These are phyloP conservation scores for Phytophthora litchii DNA, from an alignment of 352 stramenopile genomes.

Conservation along the genomic window DNA sequence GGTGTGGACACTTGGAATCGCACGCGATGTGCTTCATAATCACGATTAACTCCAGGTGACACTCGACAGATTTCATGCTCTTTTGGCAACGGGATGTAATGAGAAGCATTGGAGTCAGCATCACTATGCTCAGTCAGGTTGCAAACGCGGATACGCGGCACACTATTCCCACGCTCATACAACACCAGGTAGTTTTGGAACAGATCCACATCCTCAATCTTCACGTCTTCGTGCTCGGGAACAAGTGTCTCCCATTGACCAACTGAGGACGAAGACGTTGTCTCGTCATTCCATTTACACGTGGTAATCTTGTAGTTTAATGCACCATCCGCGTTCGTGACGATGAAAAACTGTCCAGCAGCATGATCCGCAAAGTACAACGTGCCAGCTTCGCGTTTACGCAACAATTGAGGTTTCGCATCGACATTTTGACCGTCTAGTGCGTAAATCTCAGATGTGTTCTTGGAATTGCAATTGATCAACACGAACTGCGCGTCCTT, in stretches of 20 bases:
- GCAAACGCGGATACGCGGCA: constrained; percentile 79
- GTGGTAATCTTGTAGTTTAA: constrained; percentile 81
- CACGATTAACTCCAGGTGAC: constrained; percentile 82
- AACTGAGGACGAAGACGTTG: constrained; percentile 1
- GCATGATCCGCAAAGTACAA: constrained; percentile 89
- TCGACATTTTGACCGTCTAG: constrained; percentile 32
- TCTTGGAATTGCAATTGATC: constrained; percentile 91
- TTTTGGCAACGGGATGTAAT: constrained; percentile 65
- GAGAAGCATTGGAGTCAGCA: constrained; percentile 4
- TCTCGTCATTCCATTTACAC: constrained; percentile 11
- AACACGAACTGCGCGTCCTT: constrained; percentile 84
- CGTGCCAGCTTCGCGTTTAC: constrained; percentile 54
- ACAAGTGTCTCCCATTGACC: constrained; percentile 54
- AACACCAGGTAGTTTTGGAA: constrained; percentile 82
- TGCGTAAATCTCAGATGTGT: constrained; percentile 83
- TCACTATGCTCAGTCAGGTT: constrained; percentile 16
- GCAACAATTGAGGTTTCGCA: constrained; percentile 50
- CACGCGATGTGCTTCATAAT: constrained; percentile 59
- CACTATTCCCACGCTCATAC: constrained; percentile 77
- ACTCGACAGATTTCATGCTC: constrained; percentile 65
- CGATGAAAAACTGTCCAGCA: constrained; percentile 68
- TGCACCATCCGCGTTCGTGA: constrained; percentile 79
- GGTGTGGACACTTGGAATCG: constrained; percentile 80
- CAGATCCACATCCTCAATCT: constrained; percentile 90
- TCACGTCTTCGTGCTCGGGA: constrained; percentile 62